Evolutionary conservation across 2,329 filamentous ascomycete species (phyloP).

Genomic region (Podosphaera aphanis): DNA sequence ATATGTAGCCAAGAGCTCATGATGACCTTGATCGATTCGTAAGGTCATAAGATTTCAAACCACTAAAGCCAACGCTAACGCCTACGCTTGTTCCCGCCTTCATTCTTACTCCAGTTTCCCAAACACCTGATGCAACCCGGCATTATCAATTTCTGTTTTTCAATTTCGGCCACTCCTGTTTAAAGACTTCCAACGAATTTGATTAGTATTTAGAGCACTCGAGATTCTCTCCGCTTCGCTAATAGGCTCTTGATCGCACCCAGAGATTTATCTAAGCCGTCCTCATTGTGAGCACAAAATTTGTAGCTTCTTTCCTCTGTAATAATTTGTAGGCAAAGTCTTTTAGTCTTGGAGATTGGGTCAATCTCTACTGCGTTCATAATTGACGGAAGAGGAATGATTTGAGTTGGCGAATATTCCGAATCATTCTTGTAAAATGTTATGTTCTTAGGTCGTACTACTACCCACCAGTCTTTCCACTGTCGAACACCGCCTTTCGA

Average conservation of each 20-base stretch:
- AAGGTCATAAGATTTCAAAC: not conserved
- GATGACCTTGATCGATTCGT: no score
- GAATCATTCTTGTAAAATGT: constrained; percentile 81
- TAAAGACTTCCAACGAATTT: not conserved
- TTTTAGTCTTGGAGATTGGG: constrained; percentile 62
- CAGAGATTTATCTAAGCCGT: constrained; percentile 59
- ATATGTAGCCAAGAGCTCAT: no score
- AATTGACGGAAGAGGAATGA: constrained; percentile 55
- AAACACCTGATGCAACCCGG: not conserved
- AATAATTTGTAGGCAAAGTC: constrained; percentile 76
- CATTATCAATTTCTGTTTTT: not conserved
- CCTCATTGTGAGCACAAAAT: constrained; percentile 59
- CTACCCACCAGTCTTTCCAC: constrained; percentile 90
- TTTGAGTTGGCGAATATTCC: constrained; percentile 69
- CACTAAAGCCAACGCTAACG: not conserved
- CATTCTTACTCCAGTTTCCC: not conserved
- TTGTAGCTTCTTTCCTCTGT: constrained; percentile 70
- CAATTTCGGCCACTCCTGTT: not conserved
- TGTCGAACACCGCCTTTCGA: constrained; percentile 65
- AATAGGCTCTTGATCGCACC: constrained; percentile 78
- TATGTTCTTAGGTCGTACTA: constrained; percentile 63
- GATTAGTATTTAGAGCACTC: not conserved
- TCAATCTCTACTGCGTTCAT: constrained; percentile 88
- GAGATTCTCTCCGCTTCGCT: constrained; percentile 31
- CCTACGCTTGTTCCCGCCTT: not conserved